These are phyloP conservation scores for Onygena corvina DNA, from an alignment of 2,329 filamentous ascomycete species.

Conservation along the genomic window DNA sequence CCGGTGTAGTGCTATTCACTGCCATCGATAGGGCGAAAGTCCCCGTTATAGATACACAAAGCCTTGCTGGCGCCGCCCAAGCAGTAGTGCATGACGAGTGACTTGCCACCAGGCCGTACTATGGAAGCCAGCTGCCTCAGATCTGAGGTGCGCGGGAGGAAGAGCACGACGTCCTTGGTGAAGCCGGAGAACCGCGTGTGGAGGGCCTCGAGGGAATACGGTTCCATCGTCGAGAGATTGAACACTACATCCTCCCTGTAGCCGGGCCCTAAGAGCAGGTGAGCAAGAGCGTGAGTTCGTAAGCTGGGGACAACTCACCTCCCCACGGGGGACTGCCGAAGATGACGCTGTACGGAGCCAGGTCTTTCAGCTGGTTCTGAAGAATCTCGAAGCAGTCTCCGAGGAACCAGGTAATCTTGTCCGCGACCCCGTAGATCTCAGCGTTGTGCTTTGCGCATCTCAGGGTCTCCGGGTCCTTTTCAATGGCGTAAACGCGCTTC, in stretches of 20 bases:
- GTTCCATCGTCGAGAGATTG: conserved; percentile 73
- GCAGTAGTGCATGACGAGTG: conserved; percentile 79
- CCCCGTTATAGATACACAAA: conserved; percentile 48
- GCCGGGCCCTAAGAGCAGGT: conserved; percentile 41
- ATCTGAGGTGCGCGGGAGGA: conserved; percentile 74
- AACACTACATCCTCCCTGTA: conserved; percentile 61
- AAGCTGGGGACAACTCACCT: conserved; percentile 35
- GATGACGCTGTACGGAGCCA: conserved; percentile 45
- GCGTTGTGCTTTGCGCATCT: conserved; percentile 91
- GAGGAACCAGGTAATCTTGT: conserved; percentile 72
- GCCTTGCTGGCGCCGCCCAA: conserved; percentile 79
- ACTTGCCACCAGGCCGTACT: conserved; percentile 41
- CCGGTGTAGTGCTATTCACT: background rate
- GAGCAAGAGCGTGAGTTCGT: background rate
- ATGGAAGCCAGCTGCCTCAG: conserved; percentile 60
- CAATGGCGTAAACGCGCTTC: conserved; percentile 75
- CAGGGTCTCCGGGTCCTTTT: conserved; percentile 67
- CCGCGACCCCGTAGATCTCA: conserved; percentile 63
- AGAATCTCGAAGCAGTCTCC: conserved; percentile 76
- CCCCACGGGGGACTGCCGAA: conserved; percentile 66
- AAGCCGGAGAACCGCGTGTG: conserved; percentile 48
- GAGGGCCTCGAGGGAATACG: conserved; percentile 59
- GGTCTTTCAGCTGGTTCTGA: conserved; percentile 36
- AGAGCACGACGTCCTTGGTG: conserved; percentile 54
- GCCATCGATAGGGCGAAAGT: conserved; percentile 31